Evolutionary conservation across 2,329 filamentous ascomycete genomes (phyloP).

Genomic region (Waltergamsia citrina): DNA sequence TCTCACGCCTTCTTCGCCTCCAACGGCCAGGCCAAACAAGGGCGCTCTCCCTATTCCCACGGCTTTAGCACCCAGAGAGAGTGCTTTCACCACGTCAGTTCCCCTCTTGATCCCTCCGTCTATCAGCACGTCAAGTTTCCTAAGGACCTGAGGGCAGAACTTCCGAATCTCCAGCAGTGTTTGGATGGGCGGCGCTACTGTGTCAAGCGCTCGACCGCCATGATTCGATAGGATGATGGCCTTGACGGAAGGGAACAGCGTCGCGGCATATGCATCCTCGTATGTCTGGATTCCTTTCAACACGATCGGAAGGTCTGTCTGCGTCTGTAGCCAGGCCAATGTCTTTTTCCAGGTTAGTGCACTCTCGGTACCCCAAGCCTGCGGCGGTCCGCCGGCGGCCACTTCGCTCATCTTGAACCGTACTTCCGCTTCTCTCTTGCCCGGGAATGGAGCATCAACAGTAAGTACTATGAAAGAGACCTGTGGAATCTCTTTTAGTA

Average conservation of each 20-base stretch:
- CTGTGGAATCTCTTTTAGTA: slow-evolving; percentile 63
- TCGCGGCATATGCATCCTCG: slow-evolving; percentile 22
- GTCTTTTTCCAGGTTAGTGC: slow-evolving; percentile 50
- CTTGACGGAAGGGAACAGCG: slow-evolving; percentile 18
- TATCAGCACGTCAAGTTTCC: slow-evolving; percentile 28
- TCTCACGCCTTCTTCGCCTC: neutral
- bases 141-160: slow-evolving; percentile 32
- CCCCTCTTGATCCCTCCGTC: slow-evolving; percentile 28
- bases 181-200: slow-evolving; percentile 13
- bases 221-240: slow-evolving; percentile 31
- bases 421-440: slow-evolving; percentile 40
- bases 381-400: slow-evolving; percentile 40
- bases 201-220: slow-evolving; percentile 30
- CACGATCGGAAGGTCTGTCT: slow-evolving; percentile 23
- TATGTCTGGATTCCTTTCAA: slow-evolving; percentile 27
- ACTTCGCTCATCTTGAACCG: slow-evolving; percentile 43
- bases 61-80: slow-evolving; percentile 27
- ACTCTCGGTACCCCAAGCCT: slow-evolving; percentile 39
- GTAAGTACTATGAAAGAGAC: slow-evolving; percentile 53
- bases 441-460: slow-evolving; percentile 46
- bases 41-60: slow-evolving; percentile 31
- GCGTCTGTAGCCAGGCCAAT: slow-evolving; percentile 24
- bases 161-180: slow-evolving; percentile 21
- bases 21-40: slow-evolving; percentile 10
- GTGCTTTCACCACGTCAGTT: slow-evolving; percentile 26